phyloP scores from a whole-genome alignment of 1,284 basidiomycete genomes.

The Exobasidium cylindrosporum region DNA sequence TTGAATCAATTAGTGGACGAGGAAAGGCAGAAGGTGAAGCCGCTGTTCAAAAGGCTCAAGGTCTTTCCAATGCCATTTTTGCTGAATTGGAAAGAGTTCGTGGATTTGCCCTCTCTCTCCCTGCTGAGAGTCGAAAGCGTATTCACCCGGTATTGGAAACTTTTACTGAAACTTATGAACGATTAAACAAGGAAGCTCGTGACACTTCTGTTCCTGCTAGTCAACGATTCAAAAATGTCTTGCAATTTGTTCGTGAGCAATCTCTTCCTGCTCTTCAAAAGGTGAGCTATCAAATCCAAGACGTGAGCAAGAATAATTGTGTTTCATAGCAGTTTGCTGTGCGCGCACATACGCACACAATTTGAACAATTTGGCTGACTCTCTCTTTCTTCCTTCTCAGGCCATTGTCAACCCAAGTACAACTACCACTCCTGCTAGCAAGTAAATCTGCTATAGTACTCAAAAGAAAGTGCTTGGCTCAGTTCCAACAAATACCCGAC shows the following conservation, averaged over 20 bases:
- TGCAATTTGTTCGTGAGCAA: conserved; percentile 45
- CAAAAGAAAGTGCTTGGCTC: too few species aligned
- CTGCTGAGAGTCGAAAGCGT: conserved; percentile 48
- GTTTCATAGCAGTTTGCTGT: too few species aligned
- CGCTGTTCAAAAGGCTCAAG: conserved; percentile 45
- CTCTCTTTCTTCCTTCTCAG: background rate
- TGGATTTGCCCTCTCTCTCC: conserved; percentile 40
- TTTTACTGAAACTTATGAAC: conserved; percentile 48
- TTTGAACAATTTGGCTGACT: background rate
- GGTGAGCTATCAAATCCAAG: conserved; percentile 7
- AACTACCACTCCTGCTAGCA: background rate
- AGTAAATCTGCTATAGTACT: too few species aligned
- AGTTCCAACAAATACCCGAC: too few species aligned
- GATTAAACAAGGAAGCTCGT: conserved; percentile 42
- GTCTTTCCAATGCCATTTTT: conserved; percentile 42
- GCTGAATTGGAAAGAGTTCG: conserved; percentile 48
- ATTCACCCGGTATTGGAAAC: conserved; percentile 47
- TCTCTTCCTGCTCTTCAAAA: conserved; percentile 51
- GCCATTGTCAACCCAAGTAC: conserved; percentile 9
- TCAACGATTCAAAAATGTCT: conserved; percentile 42
- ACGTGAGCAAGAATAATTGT: background rate
- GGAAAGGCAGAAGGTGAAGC: conserved; percentile 41
- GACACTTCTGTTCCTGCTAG: conserved; percentile 39
- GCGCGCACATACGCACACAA: too few species aligned
- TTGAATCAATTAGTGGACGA: conserved; percentile 38